Evolutionary conservation across 169 alveolate species (phyloP), one percentile per base, ranked within the genome.

Genomic region (Sarcocystis neurona): DNA sequence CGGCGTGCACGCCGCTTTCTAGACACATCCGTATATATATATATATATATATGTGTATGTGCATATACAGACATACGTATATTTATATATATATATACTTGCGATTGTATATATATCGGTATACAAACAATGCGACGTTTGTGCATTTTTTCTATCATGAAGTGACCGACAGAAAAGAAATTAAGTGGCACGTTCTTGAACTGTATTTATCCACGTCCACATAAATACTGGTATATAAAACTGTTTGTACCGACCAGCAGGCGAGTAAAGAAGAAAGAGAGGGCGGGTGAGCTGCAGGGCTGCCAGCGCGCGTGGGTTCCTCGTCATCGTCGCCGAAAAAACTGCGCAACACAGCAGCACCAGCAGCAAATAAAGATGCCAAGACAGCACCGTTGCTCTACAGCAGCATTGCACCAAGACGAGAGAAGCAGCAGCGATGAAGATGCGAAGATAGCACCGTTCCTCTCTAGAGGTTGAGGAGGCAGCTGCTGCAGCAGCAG

Each of bases 271-370:
- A 77, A 89, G 58, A 72, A 89, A 89, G 60, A 89, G 47, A 48
- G 92, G 92, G 6, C 84, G 74, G 53, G 82, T n/a, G 44, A 89
- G 84, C 44, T 79, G 89, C 74, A 89, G 77, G 53, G n/a, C 47
- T 4, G 75, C 88, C 37, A 89, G 53, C 70, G 78, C 46, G 72
- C 43, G 50, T 2, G 92, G 92, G 41, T 89, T 82, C 58, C 53
- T 23, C 27, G 92, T 89, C 92, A 89, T 79, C 32, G 92, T 89
- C 39, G 92, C 92, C 0, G 92, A 89, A 27, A 89, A 58, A 23
- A 79, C 92, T 89, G 92, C 32, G 44, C 18, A 5, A 4, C 27
- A 18, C 27, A n/a, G 32, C 27, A 15, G n/a, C 70, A 58, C 30
- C 18, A 58, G 30, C 5, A 2, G 70, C 2, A 27, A 32, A 27